Evolutionary conservation across 2,329 filamentous ascomycete species (phyloP).

Genomic region (Aspergillus terreus): DNA sequence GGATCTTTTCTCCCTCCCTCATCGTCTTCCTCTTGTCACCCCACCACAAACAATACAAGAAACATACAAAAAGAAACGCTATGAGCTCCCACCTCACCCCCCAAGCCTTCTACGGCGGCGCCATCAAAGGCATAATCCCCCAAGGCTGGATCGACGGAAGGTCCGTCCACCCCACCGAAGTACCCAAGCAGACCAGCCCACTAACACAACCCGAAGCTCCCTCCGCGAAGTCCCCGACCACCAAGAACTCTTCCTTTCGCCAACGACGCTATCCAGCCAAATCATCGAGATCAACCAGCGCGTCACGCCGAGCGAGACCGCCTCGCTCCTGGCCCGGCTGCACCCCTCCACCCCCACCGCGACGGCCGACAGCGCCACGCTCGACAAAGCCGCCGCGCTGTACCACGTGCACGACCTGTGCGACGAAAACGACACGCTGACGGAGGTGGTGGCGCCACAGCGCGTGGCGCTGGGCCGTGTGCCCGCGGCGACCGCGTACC

Average conservation of each 20-base stretch:
- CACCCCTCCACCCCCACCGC: constrained; percentile 26
- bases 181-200: not conserved
- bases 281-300: constrained; percentile 89
- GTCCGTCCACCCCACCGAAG: constrained; percentile 14
- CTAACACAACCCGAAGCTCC: constrained; percentile 17
- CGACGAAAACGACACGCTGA: constrained; percentile 60
- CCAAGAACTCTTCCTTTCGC: constrained; percentile 89
- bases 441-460: constrained; percentile 63
- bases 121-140: constrained; percentile 32
- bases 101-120: constrained; percentile 33
- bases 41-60: not conserved
- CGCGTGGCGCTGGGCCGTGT: constrained; percentile 51
- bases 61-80: not conserved
- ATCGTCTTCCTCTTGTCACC: not conserved
- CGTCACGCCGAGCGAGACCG: constrained; percentile 46
- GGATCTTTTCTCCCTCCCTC: not conserved
- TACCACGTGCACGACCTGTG: constrained; percentile 64
- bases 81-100: constrained; percentile 15
- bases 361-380: constrained; percentile 48
- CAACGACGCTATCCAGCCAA: constrained; percentile 76
- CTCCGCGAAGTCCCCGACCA: constrained; percentile 50
- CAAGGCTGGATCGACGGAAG: constrained; percentile 36
- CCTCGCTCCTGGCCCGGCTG: constrained; percentile 16
- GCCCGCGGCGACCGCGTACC: constrained; percentile 18
- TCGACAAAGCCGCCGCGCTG: constrained; percentile 49